These are phyloP conservation scores for Rhizophora mangle DNA, from an alignment of 345 rosid genomes.

Conservation along the genomic window DNA sequence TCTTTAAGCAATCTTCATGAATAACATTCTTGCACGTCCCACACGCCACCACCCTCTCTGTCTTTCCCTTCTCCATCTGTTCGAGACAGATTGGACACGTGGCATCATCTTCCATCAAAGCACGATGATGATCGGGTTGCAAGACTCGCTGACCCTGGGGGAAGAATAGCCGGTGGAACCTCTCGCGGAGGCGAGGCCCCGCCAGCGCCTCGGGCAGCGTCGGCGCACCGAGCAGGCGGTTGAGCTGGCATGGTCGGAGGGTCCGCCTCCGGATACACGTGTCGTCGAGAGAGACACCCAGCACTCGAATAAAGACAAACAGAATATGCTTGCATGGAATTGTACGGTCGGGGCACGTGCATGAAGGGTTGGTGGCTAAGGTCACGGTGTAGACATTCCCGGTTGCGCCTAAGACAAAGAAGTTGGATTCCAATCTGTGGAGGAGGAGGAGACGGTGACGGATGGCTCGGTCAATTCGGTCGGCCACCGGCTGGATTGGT, in stretches of 20 bases:
- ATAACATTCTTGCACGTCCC: conserved; percentile 61
- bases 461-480: conserved; percentile 65
- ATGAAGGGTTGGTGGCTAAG: conserved; percentile 50
- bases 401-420: conserved; percentile 78
- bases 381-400: conserved; percentile 83
- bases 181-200: conserved; percentile 42
- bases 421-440: conserved; percentile 51
- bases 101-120: conserved; percentile 37
- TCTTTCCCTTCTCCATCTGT: conserved; percentile 37
- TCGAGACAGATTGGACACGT: conserved; percentile 75
- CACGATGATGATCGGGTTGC: neutral
- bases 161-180: conserved; percentile 58
- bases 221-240: conserved; percentile 44
- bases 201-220: conserved; percentile 52
- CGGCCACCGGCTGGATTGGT: conserved; percentile 47
- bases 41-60: conserved; percentile 48
- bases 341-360: conserved; percentile 87
- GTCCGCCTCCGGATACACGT: conserved; percentile 55
- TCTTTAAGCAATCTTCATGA: conserved; percentile 72
- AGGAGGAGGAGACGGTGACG: conserved; percentile 66
- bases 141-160: neutral
- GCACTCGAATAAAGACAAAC: conserved; percentile 64
- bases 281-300: conserved; percentile 65
- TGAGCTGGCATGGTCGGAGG: conserved; percentile 59
- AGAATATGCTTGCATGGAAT: conserved; percentile 83